These are phyloP conservation scores for Cryoendolithus antarcticus DNA, from an alignment of 2,329 filamentous ascomycete genomes.

Conservation along the genomic window DNA sequence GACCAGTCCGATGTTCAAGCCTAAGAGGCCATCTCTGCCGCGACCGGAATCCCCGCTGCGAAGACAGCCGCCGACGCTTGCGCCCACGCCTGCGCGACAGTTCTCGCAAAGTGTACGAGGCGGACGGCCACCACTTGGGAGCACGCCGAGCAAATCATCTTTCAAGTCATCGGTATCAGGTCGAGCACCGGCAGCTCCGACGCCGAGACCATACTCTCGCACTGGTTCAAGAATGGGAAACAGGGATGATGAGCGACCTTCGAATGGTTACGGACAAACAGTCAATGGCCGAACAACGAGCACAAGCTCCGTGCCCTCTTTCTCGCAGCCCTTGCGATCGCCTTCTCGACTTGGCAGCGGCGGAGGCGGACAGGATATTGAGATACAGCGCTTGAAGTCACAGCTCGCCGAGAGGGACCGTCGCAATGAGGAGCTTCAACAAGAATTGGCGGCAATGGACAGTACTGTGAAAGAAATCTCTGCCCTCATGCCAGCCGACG, in stretches of 20 bases:
- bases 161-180: constrained; percentile 40
- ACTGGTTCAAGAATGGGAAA: constrained; percentile 34
- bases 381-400: constrained; percentile 58
- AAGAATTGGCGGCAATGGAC: constrained; percentile 80
- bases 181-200: constrained; percentile 28
- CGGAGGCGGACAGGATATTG: constrained; percentile 42
- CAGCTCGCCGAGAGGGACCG: constrained; percentile 74
- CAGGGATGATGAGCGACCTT: constrained; percentile 19
- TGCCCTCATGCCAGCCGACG: constrained; percentile 49
- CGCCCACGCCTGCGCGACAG: constrained; percentile 44
- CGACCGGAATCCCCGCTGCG: constrained; percentile 72
- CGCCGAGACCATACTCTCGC: constrained; percentile 34
- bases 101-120: constrained; percentile 39
- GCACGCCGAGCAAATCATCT: constrained; percentile 17
- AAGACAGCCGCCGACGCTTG: constrained; percentile 46
- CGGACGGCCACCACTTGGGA: constrained; percentile 34
- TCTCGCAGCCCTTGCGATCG: constrained; percentile 22
- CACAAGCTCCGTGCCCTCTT: constrained; percentile 27
- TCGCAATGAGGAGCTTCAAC: constrained; percentile 78
- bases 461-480: constrained; percentile 71
- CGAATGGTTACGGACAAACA: background rate
- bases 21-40: constrained; percentile 64
- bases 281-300: constrained; percentile 25
- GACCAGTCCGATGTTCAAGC: constrained; percentile 58
- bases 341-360: constrained; percentile 24